These are phyloP conservation scores for Lepiota brunneoincarnata DNA, from an alignment of 768 basidiomycete species.

Conservation along the genomic window DNA sequence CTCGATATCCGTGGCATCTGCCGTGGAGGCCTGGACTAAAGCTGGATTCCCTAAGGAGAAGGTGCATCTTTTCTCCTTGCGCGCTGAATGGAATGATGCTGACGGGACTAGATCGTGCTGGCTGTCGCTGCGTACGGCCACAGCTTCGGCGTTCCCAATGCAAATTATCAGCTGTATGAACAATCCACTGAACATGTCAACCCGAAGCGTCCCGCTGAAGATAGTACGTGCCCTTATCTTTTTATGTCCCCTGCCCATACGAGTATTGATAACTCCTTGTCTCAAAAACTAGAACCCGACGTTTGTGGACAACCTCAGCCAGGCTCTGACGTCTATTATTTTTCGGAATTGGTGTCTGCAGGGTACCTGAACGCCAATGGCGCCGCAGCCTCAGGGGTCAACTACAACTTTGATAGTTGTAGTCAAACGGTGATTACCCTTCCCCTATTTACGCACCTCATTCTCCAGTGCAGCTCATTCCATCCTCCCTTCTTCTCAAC, in stretches of 20 bases:
- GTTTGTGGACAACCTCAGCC: slow-evolving; percentile 41
- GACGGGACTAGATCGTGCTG: slow-evolving; percentile 52
- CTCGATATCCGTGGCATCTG: slow-evolving; percentile 68
- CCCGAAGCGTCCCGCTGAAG: slow-evolving; percentile 28
- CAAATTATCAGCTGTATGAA: slow-evolving; percentile 39
- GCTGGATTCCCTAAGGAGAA: slow-evolving; percentile 70
- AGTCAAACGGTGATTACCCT: slow-evolving; percentile 61
- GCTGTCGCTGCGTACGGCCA: slow-evolving; percentile 84
- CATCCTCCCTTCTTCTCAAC: background rate
- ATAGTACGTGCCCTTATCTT: background rate
- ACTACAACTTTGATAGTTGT: slow-evolving; percentile 62
- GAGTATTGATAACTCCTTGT: background rate
- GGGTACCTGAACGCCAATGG: slow-evolving; percentile 53
- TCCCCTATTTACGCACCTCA: background rate
- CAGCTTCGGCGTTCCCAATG: slow-evolving; percentile 52
- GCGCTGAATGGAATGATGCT: background rate
- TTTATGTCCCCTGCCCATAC: background rate
- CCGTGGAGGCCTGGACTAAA: slow-evolving; percentile 65
- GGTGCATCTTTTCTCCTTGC: slow-evolving; percentile 17
- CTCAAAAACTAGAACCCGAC: slow-evolving; percentile 25
- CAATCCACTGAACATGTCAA: slow-evolving; percentile 39
- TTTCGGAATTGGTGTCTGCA: slow-evolving; percentile 53
- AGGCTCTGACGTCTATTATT: slow-evolving; percentile 54
- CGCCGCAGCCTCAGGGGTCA: slow-evolving; percentile 44
- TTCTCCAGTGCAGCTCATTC: too few relatives aligned